Evolutionary conservation across 768 basidiomycete genomes (phyloP).

Genomic region (Thelephora ganbajun): DNA sequence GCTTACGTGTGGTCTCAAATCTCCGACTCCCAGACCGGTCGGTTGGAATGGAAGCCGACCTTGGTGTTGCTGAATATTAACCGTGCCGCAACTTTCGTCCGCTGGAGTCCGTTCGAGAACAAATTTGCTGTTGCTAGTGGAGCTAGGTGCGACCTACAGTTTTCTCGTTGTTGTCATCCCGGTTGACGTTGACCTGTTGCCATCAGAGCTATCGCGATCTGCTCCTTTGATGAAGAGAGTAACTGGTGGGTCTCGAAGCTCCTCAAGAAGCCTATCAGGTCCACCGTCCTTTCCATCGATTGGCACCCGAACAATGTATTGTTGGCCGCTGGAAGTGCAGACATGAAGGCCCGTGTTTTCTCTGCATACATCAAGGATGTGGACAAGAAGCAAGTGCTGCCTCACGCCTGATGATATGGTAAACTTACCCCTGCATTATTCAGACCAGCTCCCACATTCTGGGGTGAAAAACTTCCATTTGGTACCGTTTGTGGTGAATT

Average conservation of each 20-base stretch:
- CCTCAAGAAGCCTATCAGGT: constrained; percentile 93
- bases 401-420: constrained; percentile 1
- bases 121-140: constrained; percentile 98
- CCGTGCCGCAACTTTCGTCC: constrained; percentile 86
- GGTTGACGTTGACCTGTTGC: background rate
- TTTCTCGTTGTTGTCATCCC: background rate
- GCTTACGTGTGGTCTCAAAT: constrained; percentile 96
- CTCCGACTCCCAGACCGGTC: constrained; percentile 58
- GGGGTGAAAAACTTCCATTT: constrained; percentile 98
- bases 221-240: constrained; percentile 93
- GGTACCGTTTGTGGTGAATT: constrained; percentile 97
- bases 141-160: constrained; percentile 46
- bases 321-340: constrained; percentile 92
- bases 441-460: constrained; percentile 79
- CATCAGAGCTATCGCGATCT: constrained; percentile 83
- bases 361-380: constrained; percentile 98
- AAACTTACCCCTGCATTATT: background rate
- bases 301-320: constrained; percentile 99
- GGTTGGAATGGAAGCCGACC: constrained; percentile 81
- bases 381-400: constrained; percentile 59
- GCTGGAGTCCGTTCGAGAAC: constrained; percentile 95
- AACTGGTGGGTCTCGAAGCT: constrained; percentile 99
- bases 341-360: constrained; percentile 95
- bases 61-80: constrained; percentile 93
- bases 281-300: constrained; percentile 86